These are phyloP conservation scores for Trichoderma atrobrunneum DNA, from an alignment of 2,329 filamentous ascomycete genomes.

Conservation along the genomic window DNA sequence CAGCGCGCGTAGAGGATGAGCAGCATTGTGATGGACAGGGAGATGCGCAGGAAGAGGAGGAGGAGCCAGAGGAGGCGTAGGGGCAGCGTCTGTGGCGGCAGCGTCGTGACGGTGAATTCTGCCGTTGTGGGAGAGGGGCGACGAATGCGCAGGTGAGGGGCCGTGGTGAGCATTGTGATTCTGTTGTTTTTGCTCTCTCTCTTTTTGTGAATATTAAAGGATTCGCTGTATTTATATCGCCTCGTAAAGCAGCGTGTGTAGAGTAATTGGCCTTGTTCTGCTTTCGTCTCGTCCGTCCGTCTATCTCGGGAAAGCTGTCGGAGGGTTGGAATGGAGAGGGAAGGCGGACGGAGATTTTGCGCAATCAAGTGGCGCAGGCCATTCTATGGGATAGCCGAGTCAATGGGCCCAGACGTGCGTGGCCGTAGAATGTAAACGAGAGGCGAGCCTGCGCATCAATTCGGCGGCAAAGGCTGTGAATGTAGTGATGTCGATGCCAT, in stretches of 20 bases:
- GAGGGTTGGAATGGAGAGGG: not conserved
- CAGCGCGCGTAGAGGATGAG: slow-evolving; percentile 52
- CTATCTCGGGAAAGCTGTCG: not conserved
- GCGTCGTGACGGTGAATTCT: slow-evolving; percentile 87
- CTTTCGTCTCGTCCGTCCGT: not conserved
- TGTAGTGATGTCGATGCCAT: not conserved
- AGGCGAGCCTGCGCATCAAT: not conserved
- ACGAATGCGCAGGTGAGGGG: slow-evolving; percentile 59
- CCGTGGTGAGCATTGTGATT: slow-evolving; percentile 57
- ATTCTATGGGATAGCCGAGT: not conserved
- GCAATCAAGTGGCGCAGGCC: not conserved
- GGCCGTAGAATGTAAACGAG: not conserved
- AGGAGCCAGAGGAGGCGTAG: slow-evolving; percentile 46
- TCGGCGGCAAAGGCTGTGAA: not conserved
- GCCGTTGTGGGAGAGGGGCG: slow-evolving; percentile 84
- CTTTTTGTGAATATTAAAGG: not conserved
- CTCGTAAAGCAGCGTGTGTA: not conserved
- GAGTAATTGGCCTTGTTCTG: not conserved
- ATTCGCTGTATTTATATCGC: not conserved
- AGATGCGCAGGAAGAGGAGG: slow-evolving; percentile 43
- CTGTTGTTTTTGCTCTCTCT: not conserved
- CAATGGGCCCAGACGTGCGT: too few species aligned
- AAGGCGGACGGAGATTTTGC: not conserved
- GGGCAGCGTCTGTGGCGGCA: slow-evolving; percentile 51
- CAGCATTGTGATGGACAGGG: slow-evolving; percentile 42